Conservation (phyloP, 345 rosid genomes). For the Acer negundo region DNA sequence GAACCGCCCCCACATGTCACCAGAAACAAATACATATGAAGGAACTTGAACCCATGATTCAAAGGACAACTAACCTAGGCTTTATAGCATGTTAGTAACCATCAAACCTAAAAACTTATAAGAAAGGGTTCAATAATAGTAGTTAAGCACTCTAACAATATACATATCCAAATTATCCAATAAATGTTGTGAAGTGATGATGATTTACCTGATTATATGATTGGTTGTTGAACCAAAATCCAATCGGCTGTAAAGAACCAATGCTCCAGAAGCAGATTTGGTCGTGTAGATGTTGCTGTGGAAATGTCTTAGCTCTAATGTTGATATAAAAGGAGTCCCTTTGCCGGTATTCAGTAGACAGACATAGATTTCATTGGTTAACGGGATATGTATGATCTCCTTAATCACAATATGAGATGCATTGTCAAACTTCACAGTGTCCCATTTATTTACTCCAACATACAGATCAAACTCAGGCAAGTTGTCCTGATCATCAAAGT, state of each 20-base stretch:
- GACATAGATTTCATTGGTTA: conserved; percentile 25
- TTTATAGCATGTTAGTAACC: no score
- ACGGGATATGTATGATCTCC: conserved; percentile 33
- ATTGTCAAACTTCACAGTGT: conserved; percentile 27
- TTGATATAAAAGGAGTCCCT: conserved; percentile 39
- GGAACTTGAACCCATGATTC: no score
- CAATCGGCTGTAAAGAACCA: conserved; percentile 25
- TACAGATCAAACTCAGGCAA: conserved; percentile 27
- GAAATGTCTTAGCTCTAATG: conserved; percentile 36
- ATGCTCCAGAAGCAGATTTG: conserved; percentile 7
- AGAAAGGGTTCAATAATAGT: no score
- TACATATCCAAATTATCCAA: not conserved
- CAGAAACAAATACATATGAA: no score
- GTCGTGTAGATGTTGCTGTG: conserved; percentile 19
- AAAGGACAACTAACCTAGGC: no score
- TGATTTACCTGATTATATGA: conserved; percentile 29
- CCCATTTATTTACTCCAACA: conserved; percentile 36
- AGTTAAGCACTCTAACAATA: no score
- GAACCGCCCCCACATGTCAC: no score
- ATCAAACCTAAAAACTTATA: no score
- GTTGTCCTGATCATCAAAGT: conserved; percentile 26
- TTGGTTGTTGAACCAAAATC: conserved; percentile 33
- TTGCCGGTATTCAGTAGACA: conserved; percentile 33
- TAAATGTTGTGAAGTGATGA: not conserved
- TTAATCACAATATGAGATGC: conserved; percentile 29